phyloP scores from a whole-genome alignment of 495 filamentous ascomycete species.

The Aspergillus conjunctus region DNA sequence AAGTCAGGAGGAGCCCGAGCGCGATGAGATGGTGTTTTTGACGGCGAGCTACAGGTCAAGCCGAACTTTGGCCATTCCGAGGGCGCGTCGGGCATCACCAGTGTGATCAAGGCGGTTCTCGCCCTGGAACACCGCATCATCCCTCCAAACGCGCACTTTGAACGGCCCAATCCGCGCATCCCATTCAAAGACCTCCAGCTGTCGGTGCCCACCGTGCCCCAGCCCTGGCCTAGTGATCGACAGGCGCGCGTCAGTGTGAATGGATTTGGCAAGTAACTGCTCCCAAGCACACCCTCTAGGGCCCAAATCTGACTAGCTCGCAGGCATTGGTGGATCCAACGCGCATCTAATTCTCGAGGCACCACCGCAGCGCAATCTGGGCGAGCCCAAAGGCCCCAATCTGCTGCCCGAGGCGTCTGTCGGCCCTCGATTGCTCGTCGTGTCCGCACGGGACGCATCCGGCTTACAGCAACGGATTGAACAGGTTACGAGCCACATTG shows the following conservation, averaged over 20 bases:
- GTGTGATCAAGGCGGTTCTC: slow-evolving; percentile 50
- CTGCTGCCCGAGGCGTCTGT: too few relatives aligned
- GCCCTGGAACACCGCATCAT: slow-evolving; percentile 49
- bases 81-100: neutral
- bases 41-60: slow-evolving; percentile 35
- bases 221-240: slow-evolving; percentile 31
- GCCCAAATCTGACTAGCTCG: too few relatives aligned
- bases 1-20: too few relatives aligned
- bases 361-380: too few relatives aligned
- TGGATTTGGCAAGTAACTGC: slow-evolving; percentile 34
- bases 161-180: neutral
- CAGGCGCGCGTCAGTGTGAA: slow-evolving; percentile 34
- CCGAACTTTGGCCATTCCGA: slow-evolving; percentile 52
- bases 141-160: slow-evolving; percentile 22
- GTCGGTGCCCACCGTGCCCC: slow-evolving; percentile 22
- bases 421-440: slow-evolving; percentile 7
- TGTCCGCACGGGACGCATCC: neutral
- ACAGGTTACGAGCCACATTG: neutral
- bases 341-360: slow-evolving; percentile 26
- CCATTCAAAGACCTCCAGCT: slow-evolving; percentile 7
- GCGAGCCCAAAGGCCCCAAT: too few relatives aligned
- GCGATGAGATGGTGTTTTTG: too few relatives aligned
- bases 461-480: neutral
- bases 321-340: slow-evolving; percentile 34
- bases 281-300: too few relatives aligned